A percentile compares a stretch with the other conserved stretches of the same genome.
Evolutionary conservation across 257 asterid species (phyloP).

Genomic region (Fraxinus anomala): DNA sequence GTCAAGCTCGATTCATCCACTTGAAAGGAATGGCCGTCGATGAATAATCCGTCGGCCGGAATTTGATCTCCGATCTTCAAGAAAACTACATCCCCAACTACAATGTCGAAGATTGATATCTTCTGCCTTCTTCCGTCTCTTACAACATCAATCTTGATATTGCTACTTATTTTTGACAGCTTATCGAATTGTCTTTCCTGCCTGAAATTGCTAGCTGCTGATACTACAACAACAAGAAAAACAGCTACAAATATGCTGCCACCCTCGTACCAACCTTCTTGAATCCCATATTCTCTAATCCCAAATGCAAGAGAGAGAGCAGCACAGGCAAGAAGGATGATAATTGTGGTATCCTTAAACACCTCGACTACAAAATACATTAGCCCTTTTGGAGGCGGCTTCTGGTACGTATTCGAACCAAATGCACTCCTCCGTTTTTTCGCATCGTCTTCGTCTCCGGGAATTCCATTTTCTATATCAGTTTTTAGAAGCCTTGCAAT

Average conservation of each 20-base stretch:
- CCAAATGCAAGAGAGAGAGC: slow-evolving; percentile 55
- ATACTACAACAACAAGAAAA: slow-evolving; percentile 52
- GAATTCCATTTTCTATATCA: slow-evolving; percentile 47
- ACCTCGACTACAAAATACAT: slow-evolving; percentile 40
- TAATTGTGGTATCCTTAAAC: slow-evolving; percentile 49
- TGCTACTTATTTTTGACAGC: slow-evolving; percentile 47
- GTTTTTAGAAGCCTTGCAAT: slow-evolving; percentile 38
- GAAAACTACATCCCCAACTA: slow-evolving; percentile 56
- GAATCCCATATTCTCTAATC: slow-evolving; percentile 39
- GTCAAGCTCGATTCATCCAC: slow-evolving; percentile 60
- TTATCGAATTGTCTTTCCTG: slow-evolving; percentile 50
- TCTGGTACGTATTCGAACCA: slow-evolving; percentile 54
- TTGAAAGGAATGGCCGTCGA: slow-evolving; percentile 39
- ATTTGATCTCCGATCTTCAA: slow-evolving; percentile 56
- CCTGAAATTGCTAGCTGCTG: slow-evolving; percentile 52
- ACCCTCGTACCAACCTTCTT: slow-evolving; percentile 65
- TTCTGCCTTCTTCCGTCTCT: slow-evolving; percentile 43
- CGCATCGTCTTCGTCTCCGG: slow-evolving; percentile 40
- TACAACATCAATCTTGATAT: slow-evolving; percentile 40
- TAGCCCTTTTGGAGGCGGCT: slow-evolving; percentile 43
- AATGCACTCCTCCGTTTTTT: slow-evolving; percentile 23
- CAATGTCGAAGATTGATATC: slow-evolving; percentile 46
- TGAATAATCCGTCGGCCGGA: slow-evolving; percentile 64
- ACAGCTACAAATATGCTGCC: slow-evolving; percentile 56
- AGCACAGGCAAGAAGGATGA: slow-evolving; percentile 52